These are phyloP conservation scores for Hypoxylon sp. DNA, from an alignment of 2,329 filamentous ascomycete genomes.

Conservation along the genomic window DNA sequence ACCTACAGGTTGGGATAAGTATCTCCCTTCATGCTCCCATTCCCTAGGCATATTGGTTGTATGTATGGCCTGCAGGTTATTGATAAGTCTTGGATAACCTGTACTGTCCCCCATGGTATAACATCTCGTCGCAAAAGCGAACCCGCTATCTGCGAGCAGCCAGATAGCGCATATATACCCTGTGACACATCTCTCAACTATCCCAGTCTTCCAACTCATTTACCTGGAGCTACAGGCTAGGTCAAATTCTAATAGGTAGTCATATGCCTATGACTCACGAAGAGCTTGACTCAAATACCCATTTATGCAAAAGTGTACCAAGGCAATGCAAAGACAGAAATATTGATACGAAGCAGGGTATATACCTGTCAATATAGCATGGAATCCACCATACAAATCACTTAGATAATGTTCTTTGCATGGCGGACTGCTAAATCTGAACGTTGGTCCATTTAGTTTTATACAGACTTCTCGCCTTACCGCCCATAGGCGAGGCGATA, in stretches of 20 bases:
- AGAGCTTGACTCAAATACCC: neutral
- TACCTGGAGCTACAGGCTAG: neutral
- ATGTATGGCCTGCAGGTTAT: too few species aligned
- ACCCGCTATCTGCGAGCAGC: too few species aligned
- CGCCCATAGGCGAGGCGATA: neutral
- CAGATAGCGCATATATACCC: too few species aligned
- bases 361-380: neutral
- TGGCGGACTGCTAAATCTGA: too few species aligned
- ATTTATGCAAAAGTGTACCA: neutral
- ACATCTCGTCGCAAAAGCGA: too few species aligned
- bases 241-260: neutral
- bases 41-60: too few species aligned
- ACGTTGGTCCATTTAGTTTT: neutral
- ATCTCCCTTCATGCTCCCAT: too few species aligned
- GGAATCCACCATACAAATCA: too few species aligned
- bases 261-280: neutral
- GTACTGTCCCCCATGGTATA: too few species aligned
- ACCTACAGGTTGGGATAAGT: too few species aligned
- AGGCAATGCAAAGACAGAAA: neutral
- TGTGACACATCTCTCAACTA: neutral
- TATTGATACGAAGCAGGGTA: neutral
- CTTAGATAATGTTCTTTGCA: too few species aligned
- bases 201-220: neutral
- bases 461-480: neutral
- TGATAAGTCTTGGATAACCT: too few species aligned